Base-by-base conservation (phyloP, 495 filamentous ascomycete genomes). In the Trichoderma reesei region DNA sequence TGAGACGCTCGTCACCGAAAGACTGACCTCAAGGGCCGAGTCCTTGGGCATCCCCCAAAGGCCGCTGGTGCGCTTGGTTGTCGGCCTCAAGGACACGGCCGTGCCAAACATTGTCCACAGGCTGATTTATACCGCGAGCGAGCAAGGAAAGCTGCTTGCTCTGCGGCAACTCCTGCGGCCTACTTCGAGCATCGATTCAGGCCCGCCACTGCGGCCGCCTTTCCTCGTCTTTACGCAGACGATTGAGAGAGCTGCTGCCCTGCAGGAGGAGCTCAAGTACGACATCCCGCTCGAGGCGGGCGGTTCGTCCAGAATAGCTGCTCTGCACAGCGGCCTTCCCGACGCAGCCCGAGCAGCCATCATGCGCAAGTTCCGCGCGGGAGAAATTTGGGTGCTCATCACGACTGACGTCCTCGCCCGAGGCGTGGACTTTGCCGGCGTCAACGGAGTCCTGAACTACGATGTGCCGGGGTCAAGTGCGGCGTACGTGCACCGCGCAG, bases 141-240 rank as follows among this genome's bases (percentile, higher is more conserved):
- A 99, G 69, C 86, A 88, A 66, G 94, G 94, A 65, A 99, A 99
- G 72, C 84, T 98, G 33, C 84, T 97, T 62, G 93, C 89, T 14
- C 82, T 99, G 3, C 88, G 94, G 44, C 91, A 98, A 70, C 85
- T 98, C 46, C 82, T 99, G n/a, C 90, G 89, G 66, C 91, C 92
- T 5, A 83, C 85, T 9, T 80, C 86, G 16, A 77, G 80, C 5
- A 74, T 84, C 41, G 72, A 82, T 56, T 79, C 79, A 6, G 73
- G 74, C 16, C 81, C 86, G 41, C 79, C 86, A 1, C 83, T 98
- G 37, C 86, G 86, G 5, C 91, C 91, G 0, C 93, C 93, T 3
- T 96, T 96, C 75, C 82, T 98, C 36, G 86, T 98, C 67, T 98
- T 98, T 80, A 91, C 92, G 0, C 92, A 98, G 76, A 94, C 92